Percentiles rank a stretch among this genome's conserved stretches.
These are phyloP conservation scores for Elsinoe necatrix DNA, from an alignment of 2,329 filamentous ascomycete genomes.

Conservation along the genomic window DNA sequence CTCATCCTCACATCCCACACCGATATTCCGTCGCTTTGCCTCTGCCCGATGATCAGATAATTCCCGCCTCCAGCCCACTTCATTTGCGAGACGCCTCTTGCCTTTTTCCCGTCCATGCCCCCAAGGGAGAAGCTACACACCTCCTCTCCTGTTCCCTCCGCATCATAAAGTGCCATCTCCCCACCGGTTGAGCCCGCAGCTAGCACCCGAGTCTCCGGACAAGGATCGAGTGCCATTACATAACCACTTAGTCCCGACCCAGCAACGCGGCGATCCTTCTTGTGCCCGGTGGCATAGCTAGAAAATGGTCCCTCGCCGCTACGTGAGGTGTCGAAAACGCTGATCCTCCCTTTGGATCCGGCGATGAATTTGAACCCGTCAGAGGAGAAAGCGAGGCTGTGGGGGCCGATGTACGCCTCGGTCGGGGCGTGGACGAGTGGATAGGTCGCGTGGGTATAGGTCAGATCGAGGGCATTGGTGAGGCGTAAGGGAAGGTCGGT, in stretches of 20 bases:
- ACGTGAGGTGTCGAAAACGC: conserved; percentile 48
- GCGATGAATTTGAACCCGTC: conserved; percentile 48
- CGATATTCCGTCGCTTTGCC: conserved; percentile 46
- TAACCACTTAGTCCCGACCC: conserved; percentile 48
- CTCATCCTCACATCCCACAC: conserved; percentile 53
- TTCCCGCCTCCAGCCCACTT: conserved; percentile 50
- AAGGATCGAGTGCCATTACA: conserved; percentile 45
- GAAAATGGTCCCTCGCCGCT: conserved; percentile 40
- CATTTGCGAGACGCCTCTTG: conserved; percentile 48
- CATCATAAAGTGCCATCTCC: conserved; percentile 49
- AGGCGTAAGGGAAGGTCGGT: conserved; percentile 50
- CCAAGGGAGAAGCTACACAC: conserved; percentile 45
- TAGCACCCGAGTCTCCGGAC: conserved; percentile 39
- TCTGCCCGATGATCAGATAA: conserved; percentile 52
- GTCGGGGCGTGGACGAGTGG: conserved; percentile 47
- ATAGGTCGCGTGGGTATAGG: conserved; percentile 42
- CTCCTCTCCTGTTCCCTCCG: conserved; percentile 40
- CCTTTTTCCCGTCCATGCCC: conserved; percentile 29
- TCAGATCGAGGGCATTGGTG: conserved; percentile 45
- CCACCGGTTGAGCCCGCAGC: conserved; percentile 51
- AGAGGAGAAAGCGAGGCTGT: conserved; percentile 46
- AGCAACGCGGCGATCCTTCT: conserved; percentile 35
- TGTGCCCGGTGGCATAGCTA: conserved; percentile 37
- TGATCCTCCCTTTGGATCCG: conserved; percentile 46
- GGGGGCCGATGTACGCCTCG: conserved; percentile 48